Percentiles rank a stretch among this genome's conserved stretches.
Conservation (phyloP, 2,329 filamentous ascomycete species). For the Alternaria longipes region DNA sequence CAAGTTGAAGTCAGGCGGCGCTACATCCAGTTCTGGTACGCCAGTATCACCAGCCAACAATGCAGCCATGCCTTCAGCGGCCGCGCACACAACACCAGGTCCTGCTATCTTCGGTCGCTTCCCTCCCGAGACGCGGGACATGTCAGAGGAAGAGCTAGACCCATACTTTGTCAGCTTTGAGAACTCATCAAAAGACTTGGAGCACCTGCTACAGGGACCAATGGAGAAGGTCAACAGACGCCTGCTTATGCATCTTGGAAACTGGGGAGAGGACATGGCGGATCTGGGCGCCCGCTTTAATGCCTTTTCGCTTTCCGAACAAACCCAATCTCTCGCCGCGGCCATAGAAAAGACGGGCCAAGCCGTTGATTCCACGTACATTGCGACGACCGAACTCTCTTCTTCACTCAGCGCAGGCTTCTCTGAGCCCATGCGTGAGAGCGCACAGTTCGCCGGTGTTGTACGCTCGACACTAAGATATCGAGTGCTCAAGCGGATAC, state of each 20-base stretch:
- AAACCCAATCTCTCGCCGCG: slow-evolving; percentile 84
- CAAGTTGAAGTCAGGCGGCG: slow-evolving; percentile 73
- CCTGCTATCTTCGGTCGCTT: slow-evolving; percentile 79
- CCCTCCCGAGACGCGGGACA: slow-evolving; percentile 76
- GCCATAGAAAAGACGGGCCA: slow-evolving; percentile 96
- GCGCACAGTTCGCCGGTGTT: slow-evolving; percentile 94
- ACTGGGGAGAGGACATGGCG: slow-evolving; percentile 84
- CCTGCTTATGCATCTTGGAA: slow-evolving; percentile 83
- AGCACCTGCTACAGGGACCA: slow-evolving; percentile 84
- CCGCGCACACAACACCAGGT: slow-evolving; percentile 66
- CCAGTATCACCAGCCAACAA: slow-evolving; percentile 64
- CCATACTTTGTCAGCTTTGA: slow-evolving; percentile 97
- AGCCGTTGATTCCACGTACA: slow-evolving; percentile 94
- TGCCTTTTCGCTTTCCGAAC: slow-evolving; percentile 93
- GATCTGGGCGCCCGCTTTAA: slow-evolving; percentile 97
- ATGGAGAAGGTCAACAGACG: slow-evolving; percentile 97
- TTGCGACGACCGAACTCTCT: slow-evolving; percentile 91
- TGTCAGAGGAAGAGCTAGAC: slow-evolving; percentile 90
- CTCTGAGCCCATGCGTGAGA: slow-evolving; percentile 97
- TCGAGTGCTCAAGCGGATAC: slow-evolving; percentile 89
- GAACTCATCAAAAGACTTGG: slow-evolving; percentile 87
- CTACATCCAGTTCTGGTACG: slow-evolving; percentile 60
- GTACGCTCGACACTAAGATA: slow-evolving; percentile 90
- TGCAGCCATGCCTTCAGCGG: slow-evolving; percentile 60
- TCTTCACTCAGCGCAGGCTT: slow-evolving; percentile 90